Percentiles rank a stretch among this genome's conserved stretches.
Evolutionary conservation across 768 basidiomycete genomes (phyloP).

Genomic region (Mrakia blollopis): DNA sequence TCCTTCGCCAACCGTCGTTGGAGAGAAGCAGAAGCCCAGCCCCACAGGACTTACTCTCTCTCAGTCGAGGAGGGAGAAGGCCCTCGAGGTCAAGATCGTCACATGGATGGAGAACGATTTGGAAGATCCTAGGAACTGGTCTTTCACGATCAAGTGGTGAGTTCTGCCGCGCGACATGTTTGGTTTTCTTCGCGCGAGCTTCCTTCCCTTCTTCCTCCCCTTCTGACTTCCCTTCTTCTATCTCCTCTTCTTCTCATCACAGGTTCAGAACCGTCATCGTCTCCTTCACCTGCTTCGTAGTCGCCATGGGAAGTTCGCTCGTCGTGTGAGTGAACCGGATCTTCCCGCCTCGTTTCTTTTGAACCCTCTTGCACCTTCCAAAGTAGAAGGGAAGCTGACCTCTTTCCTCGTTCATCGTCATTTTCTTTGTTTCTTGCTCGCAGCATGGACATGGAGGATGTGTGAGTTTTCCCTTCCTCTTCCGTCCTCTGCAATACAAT

Average conservation of each 20-base stretch:
- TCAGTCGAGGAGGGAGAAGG: neutral
- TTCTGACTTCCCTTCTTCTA: neutral
- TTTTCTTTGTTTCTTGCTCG: neutral
- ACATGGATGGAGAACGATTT: neutral
- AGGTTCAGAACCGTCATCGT: constrained; percentile 33
- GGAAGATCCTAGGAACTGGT: constrained; percentile 10
- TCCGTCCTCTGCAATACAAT: too few relatives aligned
- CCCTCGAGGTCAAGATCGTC: constrained; percentile 16
- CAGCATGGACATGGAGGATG: constrained; percentile 34
- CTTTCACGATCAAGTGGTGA: neutral
- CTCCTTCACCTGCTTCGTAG: constrained; percentile 36
- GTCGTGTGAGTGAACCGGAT: constrained; percentile 35
- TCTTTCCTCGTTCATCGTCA: neutral
- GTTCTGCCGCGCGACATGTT: neutral
- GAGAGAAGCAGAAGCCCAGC: neutral
- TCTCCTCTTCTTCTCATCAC: too few relatives aligned
- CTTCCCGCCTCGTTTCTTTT: too few relatives aligned
- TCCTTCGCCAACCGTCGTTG: constrained; percentile 5
- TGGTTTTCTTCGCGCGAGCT: neutral
- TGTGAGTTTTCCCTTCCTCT: too few relatives aligned
- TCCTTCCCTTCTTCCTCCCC: neutral
- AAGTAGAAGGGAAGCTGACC: neutral
- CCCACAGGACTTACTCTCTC: neutral
- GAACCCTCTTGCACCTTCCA: neutral
- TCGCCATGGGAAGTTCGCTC: constrained; percentile 36